Evolutionary conservation across 164 flowering plant genomes (phyloP).

Genomic region (Aristolochia fimbriata): DNA sequence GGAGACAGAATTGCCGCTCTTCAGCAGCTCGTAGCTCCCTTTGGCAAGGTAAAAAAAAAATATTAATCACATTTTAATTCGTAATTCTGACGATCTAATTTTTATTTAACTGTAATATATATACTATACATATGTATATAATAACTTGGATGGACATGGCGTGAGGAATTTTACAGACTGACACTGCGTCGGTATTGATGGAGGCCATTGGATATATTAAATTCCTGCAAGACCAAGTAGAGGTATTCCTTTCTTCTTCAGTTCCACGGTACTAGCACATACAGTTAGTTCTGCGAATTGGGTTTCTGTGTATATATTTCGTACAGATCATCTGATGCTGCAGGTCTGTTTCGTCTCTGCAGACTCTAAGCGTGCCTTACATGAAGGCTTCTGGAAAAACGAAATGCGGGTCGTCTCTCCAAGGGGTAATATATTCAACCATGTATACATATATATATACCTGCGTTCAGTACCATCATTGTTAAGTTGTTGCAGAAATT

Average conservation of each 20-base stretch:
- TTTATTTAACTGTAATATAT: too few relatives aligned
- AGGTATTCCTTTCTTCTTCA: slow-evolving; percentile 36
- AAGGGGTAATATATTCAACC: slow-evolving; percentile 31
- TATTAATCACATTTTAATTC: too few relatives aligned
- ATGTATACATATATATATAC: too few relatives aligned
- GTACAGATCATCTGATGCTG: too few relatives aligned
- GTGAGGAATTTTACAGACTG: slow-evolving; percentile 57
- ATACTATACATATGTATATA: too few relatives aligned
- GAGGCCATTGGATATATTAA: slow-evolving; percentile 96
- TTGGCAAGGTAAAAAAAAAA: slow-evolving; percentile 56
- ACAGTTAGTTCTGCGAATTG: background rate
- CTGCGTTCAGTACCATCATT: too few relatives aligned
- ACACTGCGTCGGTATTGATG: slow-evolving; percentile 92
- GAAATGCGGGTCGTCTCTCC: slow-evolving; percentile 18
- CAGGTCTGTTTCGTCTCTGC: slow-evolving; percentile 13
- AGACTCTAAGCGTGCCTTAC: slow-evolving; percentile 93
- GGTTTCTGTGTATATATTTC: too few relatives aligned
- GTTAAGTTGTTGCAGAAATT: too few relatives aligned
- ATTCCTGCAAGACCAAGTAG: slow-evolving; percentile 89
- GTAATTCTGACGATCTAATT: too few relatives aligned
- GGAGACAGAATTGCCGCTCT: slow-evolving; percentile 95
- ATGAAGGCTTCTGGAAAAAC: slow-evolving; percentile 57
- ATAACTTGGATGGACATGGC: background rate
- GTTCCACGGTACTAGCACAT: too few relatives aligned
- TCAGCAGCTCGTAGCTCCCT: slow-evolving; percentile 91